Base-by-base conservation (phyloP, 164 flowering plant genomes). In the Dillenia turbinata region DNA sequence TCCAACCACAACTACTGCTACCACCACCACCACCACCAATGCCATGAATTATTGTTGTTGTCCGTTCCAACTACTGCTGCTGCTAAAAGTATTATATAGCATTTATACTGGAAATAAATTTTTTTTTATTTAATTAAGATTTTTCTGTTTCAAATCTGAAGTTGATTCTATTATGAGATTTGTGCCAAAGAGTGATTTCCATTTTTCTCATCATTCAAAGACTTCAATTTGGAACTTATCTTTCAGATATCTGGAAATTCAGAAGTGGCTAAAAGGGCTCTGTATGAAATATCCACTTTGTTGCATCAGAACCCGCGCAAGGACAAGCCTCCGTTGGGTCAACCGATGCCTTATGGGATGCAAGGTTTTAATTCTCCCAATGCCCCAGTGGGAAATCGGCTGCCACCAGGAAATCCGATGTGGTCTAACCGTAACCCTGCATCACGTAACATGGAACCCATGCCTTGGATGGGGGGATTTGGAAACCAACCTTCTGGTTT, bases 301-400 rank as follows among this genome's bases (percentile, higher is more conserved):
- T 71, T 88, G 80, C 82, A 85, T 70, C 80, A 77, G 75, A 88
- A 88, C 77, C 90, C 90, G 22, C 86, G 85, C 56, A 81, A 82
- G 57, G 83, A 81, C 24, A 74, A 66, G 49, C 77, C 82, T 68
- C 79, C 79, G 52, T 48, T 62, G 50, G 66, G 54, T 59, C 54
- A 73, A 57, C 69, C 80, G 49, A 15, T 63, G 61, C 66, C 79
- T 51, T 57, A 45, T 65, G 71, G 71, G 15, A 68, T 72, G 51
- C 81, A 52, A 49, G 72, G 75, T 54, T 78, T 75, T 60, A 77
- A 73, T 64, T 78, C 81, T 61, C 69, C 80, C 57, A 75, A 74
- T 53, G 74, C 65, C 52, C 78, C 84, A 17, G 56, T 77, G 66
- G 56, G 57, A 54, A 63, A 69, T 72, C 65, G 77, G 73, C 64